Conservation (phyloP, 1,284 basidiomycete genomes). For the Cryptococcus neoformans region DNA sequence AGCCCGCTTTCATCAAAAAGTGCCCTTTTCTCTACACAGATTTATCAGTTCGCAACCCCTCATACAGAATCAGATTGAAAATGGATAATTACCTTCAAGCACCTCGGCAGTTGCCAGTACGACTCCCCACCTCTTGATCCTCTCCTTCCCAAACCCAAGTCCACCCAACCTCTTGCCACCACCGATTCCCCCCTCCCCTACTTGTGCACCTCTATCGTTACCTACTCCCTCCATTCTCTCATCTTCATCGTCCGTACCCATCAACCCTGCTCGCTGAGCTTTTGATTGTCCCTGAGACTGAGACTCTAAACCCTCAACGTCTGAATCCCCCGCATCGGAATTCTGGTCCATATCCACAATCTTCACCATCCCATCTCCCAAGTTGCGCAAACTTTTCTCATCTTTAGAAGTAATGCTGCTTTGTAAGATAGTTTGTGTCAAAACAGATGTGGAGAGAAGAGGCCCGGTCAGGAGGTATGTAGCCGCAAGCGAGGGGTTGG, state of each 20-base stretch:
- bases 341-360: conserved; percentile 46
- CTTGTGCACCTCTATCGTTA: conserved; percentile 21
- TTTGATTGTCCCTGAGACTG: not conserved
- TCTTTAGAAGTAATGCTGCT: not conserved
- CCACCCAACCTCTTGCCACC: conserved; percentile 5
- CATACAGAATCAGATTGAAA: not conserved
- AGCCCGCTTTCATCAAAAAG: conserved; percentile 29
- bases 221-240: not conserved
- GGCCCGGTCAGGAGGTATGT: conserved; percentile 43
- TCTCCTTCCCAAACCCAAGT: conserved; percentile 13
- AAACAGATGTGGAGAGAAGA: conserved; percentile 20
- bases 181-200: conserved; percentile 3
- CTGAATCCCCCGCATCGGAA: conserved; percentile 15
- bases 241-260: not conserved
- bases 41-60: not conserved
- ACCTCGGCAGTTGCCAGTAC: conserved; percentile 30
- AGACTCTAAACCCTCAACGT: conserved; percentile 1
- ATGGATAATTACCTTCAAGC: conserved; percentile 30
- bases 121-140: conserved; percentile 35
- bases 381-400: conserved; percentile 25
- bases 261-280: too few relatives aligned
- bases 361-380: conserved; percentile 19
- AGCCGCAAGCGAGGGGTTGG: conserved; percentile 19
- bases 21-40: conserved; percentile 31
- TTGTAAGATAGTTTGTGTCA: conserved; percentile 20